Base-by-base conservation (phyloP, 2,329 filamentous ascomycete species). In the Amylocarpus encephaloides region DNA sequence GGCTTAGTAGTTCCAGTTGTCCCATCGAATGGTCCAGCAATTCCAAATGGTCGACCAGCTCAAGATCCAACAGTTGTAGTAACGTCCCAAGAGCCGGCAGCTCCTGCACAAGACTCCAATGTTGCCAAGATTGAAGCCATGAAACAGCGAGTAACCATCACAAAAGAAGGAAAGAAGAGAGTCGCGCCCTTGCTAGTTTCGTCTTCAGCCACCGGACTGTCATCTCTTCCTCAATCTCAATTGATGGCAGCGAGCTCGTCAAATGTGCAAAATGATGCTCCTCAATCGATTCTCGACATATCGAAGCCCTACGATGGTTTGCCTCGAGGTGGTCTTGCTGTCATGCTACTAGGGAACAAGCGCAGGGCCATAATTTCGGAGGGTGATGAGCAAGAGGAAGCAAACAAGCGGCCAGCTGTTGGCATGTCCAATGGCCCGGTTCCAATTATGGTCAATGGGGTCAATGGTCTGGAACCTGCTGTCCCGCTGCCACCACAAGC, bases 111-210 rank as follows among this genome's bases (percentile, higher is more conserved):
- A 7, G 80, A 85, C 59, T 74, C 76, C 10, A 79, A 78, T 57
- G 71, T 73, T 51, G 75, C 73, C 13, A 80, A 81, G 59, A 67
- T 86, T 3, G 82, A 86, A 59, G 78, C 79, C 55, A 70, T 97
- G 56, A 97, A 97, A 69, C 88, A 92, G 55, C 80, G 93, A 46
- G 91, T 97, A 3, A 96, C 92, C 0, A 85, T 96, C 53, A 95
- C 89, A 0, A 97, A 96, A 66, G 92, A 98, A 58, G 93, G 93
- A 29, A 97, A 93, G 71, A 98, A 98, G 71, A 81, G 93, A 48
- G 92, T 98, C 49, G 88, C 90, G 3, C 93, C 93, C 1, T 75
- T 98, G 56, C 76, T 98, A 11, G 88, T 98, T 6, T 95, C 92
- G 0, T 90, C 89, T 0, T 92, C 91, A 7, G 89, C 88, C 2